Percentiles rank a stretch among this genome's conserved stretches.
Conservation (phyloP, 768 basidiomycete genomes). For the Amanita exitialis region DNA sequence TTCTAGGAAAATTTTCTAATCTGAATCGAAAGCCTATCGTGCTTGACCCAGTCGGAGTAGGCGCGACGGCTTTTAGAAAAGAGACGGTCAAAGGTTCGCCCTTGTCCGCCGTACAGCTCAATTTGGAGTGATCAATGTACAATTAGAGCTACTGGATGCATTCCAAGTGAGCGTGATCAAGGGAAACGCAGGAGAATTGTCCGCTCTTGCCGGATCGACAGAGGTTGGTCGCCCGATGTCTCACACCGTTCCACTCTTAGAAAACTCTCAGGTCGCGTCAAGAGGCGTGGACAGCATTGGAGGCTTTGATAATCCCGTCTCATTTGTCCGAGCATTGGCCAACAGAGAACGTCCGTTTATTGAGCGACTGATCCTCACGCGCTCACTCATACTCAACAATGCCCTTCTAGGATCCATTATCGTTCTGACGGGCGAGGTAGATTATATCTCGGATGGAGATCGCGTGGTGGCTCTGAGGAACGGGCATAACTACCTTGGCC, state of each 20-base stretch:
- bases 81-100: slow-evolving; percentile 44
- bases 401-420: slow-evolving; percentile 57
- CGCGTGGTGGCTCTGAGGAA: slow-evolving; percentile 63
- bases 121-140: background rate
- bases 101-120: background rate
- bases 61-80: slow-evolving; percentile 68
- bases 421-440: slow-evolving; percentile 68
- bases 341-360: slow-evolving; percentile 55
- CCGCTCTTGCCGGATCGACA: slow-evolving; percentile 58
- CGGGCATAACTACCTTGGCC: slow-evolving; percentile 61
- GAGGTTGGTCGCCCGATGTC: slow-evolving; percentile 39
- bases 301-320: slow-evolving; percentile 67
- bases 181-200: slow-evolving; percentile 88
- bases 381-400: background rate
- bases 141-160: slow-evolving; percentile 51
- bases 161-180: slow-evolving; percentile 93
- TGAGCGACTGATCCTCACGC: background rate
- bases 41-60: slow-evolving; percentile 89
- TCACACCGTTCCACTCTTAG: background rate
- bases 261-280: slow-evolving; percentile 42
- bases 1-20: slow-evolving; percentile 48
- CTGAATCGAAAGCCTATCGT: slow-evolving; percentile 62
- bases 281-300: slow-evolving; percentile 87
- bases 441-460: slow-evolving; percentile 80
- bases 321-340: slow-evolving; percentile 62